Evolutionary conservation across 2,329 filamentous ascomycete species (phyloP), one percentile per base, ranked within the genome.

Genomic region (Zymoseptoria passerinii): DNA sequence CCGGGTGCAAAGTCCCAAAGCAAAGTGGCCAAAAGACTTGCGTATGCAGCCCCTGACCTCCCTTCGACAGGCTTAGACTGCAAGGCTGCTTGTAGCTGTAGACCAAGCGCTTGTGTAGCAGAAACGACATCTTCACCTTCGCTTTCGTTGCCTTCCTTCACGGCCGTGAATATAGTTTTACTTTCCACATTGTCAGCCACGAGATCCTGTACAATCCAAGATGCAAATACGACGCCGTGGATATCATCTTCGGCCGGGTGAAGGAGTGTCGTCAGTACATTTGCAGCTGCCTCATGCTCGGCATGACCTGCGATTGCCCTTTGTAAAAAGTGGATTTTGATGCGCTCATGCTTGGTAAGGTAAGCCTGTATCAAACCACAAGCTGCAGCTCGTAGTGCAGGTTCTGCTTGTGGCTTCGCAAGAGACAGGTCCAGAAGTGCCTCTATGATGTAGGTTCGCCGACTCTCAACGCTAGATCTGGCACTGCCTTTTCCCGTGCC

Each of bases 81-180:
- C 16, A 96, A 78, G 3, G 88, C 88, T 54, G 85, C 84, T 35
- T 95, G 83, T n/a, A 99, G 79, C 69, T 96, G 92, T 4, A 88
- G 88, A 8, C 91, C 84, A 59, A 97, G 82, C 1, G 86, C 88
- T 72, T 99, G 94, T 54, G 99, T 90, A 68, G 90, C 90, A 0
- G 92, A 96, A 10, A 99, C 87, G 10, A 96, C 90, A 73, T 99
- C 94, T 75, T 99, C 94, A 3, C 92, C 94, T 65, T 81, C 89
- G 35, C 87, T 86, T 20, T 89, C 89, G 72, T 97, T 90, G 9
- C 94, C 94, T 73, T 97, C 92, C 0, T 86, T 90, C 19, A 99
- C 85, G 20, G 82, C 81, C 81, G 95, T 90, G 18, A 92, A 85
- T 53, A 88, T 80, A 5, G 81, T 80, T 71, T 97, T 97, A 1